A percentile compares a stretch with the other conserved stretches of the same genome.
Conservation (phyloP, 1,139 yeast species). For the Saccharomyces hybrid region DNA sequence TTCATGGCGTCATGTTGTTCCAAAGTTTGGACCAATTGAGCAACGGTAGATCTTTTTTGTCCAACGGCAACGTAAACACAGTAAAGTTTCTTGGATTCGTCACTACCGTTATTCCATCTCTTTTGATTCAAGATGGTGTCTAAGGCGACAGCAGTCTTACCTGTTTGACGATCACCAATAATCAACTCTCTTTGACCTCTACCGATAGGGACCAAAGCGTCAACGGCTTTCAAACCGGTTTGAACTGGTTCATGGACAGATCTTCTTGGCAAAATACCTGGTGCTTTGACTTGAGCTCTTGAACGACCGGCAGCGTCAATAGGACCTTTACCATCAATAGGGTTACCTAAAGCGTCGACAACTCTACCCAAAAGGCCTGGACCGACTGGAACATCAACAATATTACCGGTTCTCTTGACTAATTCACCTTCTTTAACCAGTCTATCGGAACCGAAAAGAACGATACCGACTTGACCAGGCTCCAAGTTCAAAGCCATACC, state of each 20-base stretch:
- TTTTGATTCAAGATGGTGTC: constrained; percentile 98
- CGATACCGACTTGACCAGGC: constrained; percentile 99
- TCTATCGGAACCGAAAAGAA: constrained; percentile 98
- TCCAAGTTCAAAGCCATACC: constrained; percentile 99
- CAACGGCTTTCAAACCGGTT: constrained; percentile 99
- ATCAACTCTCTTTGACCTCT: constrained; percentile 99
- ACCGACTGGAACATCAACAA: constrained; percentile 99
- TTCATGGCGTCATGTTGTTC: constrained; percentile 97
- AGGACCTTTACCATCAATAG: constrained; percentile 99
- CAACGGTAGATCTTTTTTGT: constrained; percentile 99
- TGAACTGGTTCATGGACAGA: constrained; percentile 99
- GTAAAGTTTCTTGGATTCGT: constrained; percentile 96
- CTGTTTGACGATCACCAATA: constrained; percentile 99
- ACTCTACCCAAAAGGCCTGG: constrained; percentile 98
- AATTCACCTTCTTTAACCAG: constrained; percentile 98
- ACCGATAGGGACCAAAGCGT: constrained; percentile 98
- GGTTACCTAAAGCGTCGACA: constrained; percentile 98
- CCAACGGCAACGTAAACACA: constrained; percentile 99
- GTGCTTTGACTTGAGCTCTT: constrained; percentile 99
- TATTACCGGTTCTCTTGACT: constrained; percentile 99
- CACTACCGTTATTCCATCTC: constrained; percentile 93
- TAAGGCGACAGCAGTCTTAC: constrained; percentile 98
- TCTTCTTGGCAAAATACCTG: constrained; percentile 99
- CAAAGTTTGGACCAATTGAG: constrained; percentile 97
- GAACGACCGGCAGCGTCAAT: constrained; percentile 75